Evolutionary conservation across 495 filamentous ascomycete species (phyloP).

Genomic region (Lindgomyces ingoldianus): DNA sequence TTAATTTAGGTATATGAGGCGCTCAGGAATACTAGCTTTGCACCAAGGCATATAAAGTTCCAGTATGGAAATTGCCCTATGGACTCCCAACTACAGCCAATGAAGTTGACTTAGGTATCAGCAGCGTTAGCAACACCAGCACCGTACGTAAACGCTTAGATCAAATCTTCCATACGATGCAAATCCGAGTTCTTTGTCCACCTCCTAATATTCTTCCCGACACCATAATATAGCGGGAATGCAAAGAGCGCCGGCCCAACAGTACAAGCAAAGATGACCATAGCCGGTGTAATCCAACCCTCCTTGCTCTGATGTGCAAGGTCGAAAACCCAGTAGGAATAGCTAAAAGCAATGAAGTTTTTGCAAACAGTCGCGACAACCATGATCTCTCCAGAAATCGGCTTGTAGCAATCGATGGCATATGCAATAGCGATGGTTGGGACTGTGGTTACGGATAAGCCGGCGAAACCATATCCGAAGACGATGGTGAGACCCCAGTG

Average conservation of each 20-base stretch:
- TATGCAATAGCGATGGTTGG: constrained; percentile 61
- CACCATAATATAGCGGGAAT: constrained; percentile 37
- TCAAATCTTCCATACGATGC: constrained; percentile 34
- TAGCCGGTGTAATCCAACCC: constrained; percentile 35
- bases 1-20: no score
- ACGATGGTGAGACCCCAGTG: constrained; percentile 56
- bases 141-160: no score
- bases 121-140: no score
- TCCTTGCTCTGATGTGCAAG: constrained; percentile 29
- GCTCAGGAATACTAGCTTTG: no score
- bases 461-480: constrained; percentile 56
- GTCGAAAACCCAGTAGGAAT: constrained; percentile 35
- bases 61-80: no score
- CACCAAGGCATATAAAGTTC: no score
- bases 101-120: no score
- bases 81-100: no score
- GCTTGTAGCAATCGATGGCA: constrained; percentile 60
- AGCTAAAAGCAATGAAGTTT: constrained; percentile 61
- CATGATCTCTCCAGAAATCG: constrained; percentile 62
- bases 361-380: constrained; percentile 69
- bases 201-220: constrained; percentile 38
- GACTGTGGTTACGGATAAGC: constrained; percentile 57
- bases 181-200: constrained; percentile 39
- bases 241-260: constrained; percentile 29
- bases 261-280: constrained; percentile 38